Percentiles rank a stretch among this genome's conserved stretches.
Evolutionary conservation across 2,329 filamentous ascomycete species (phyloP).

Genomic region (Parafenestella ontariensis): DNA sequence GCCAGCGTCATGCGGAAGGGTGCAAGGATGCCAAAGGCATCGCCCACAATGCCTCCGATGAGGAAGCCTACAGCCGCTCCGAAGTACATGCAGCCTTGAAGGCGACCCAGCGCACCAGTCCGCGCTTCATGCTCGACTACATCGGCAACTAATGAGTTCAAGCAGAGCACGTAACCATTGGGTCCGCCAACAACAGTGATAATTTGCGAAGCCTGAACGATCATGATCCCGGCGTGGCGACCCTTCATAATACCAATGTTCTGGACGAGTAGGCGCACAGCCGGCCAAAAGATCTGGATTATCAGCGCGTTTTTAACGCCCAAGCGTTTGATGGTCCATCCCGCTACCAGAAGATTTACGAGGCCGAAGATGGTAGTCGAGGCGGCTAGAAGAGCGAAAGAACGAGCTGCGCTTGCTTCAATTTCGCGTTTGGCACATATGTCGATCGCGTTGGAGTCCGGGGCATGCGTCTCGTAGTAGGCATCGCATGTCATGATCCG

Average conservation of each 20-base stretch:
- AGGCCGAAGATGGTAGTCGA: conserved; percentile 73
- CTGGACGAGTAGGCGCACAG: conserved; percentile 68
- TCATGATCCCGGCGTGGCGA: conserved; percentile 67
- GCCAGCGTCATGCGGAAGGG: conserved; percentile 71
- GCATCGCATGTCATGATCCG: conserved; percentile 75
- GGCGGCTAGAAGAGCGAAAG: conserved; percentile 70
- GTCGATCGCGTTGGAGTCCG: conserved; percentile 53
- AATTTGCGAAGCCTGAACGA: conserved; percentile 71
- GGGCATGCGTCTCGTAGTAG: conserved; percentile 67
- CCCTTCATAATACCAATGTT: conserved; percentile 70
- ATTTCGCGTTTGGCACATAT: conserved; percentile 68
- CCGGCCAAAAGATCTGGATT: conserved; percentile 69
- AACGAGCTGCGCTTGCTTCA: conserved; percentile 67
- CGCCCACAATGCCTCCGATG: conserved; percentile 69
- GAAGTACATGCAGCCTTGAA: conserved; percentile 72
- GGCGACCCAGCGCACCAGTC: conserved; percentile 69
- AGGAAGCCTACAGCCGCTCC: conserved; percentile 70
- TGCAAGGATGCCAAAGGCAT: conserved; percentile 66
- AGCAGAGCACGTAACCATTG: conserved; percentile 70
- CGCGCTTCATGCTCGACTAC: conserved; percentile 65
- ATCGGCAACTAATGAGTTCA: conserved; percentile 74
- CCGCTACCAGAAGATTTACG: conserved; percentile 71
- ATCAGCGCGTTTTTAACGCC: conserved; percentile 69
- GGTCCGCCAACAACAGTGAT: conserved; percentile 74
- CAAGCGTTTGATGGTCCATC: conserved; percentile 70